Conservation (phyloP, 140 eudicot genomes). For the Erigeron philadelphicus region DNA sequence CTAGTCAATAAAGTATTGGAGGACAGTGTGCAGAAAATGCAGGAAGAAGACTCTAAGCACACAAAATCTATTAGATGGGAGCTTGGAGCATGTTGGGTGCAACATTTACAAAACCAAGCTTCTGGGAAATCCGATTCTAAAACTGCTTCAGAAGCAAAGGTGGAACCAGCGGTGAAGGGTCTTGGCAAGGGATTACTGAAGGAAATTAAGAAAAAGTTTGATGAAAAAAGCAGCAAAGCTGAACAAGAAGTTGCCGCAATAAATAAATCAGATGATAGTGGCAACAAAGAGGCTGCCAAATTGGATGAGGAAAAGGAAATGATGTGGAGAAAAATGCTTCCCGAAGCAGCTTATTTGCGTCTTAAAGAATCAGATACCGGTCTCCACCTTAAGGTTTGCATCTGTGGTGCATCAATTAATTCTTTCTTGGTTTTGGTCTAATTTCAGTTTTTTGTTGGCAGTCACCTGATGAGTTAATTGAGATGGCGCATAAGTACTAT, state of each 20-base stretch:
- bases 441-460: slow-evolving; percentile 33
- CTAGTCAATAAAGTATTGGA: slow-evolving; percentile 60
- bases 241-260: slow-evolving; percentile 41
- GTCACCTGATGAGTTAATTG: slow-evolving; percentile 83
- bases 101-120: slow-evolving; percentile 80
- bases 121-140: slow-evolving; percentile 66
- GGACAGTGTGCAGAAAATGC: slow-evolving; percentile 57
- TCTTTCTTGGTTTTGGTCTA: slow-evolving; percentile 12
- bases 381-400: slow-evolving; percentile 80
- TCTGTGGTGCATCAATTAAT: not conserved
- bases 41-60: slow-evolving; percentile 42
- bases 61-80: slow-evolving; percentile 80
- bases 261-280: slow-evolving; percentile 34
- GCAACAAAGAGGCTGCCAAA: slow-evolving; percentile 50
- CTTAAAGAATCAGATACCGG: slow-evolving; percentile 95
- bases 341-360: slow-evolving; percentile 78
- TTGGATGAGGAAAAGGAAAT: slow-evolving; percentile 60
- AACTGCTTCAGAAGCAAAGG: slow-evolving; percentile 56
- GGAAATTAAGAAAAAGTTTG: slow-evolving; percentile 71
- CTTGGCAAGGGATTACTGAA: slow-evolving; percentile 88
- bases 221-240: slow-evolving; percentile 49
- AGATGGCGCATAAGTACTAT: slow-evolving; percentile 83
- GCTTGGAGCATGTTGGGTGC: slow-evolving; percentile 98
- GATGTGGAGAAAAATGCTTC: slow-evolving; percentile 58
- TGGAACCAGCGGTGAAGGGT: slow-evolving; percentile 88